These are phyloP conservation scores for Gentiana dahurica DNA, from an alignment of 257 asterid genomes.

Conservation along the genomic window DNA sequence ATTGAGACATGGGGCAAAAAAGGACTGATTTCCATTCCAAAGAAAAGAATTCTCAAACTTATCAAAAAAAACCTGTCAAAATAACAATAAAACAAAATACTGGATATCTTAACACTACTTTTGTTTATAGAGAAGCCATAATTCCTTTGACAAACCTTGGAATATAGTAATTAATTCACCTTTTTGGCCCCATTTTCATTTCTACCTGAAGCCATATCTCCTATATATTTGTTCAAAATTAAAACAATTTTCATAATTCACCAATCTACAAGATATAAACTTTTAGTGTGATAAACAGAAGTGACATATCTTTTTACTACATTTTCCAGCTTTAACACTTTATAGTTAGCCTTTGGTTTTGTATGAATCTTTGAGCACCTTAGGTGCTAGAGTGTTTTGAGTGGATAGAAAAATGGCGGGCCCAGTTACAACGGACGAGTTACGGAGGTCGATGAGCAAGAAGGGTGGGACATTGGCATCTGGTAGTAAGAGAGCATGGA, in stretches of 20 bases:
- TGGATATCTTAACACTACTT: background rate
- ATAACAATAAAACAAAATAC: background rate
- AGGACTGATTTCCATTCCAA: too few species aligned
- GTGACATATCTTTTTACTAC: background rate
- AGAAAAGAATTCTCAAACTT: too few species aligned
- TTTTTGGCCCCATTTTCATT: conserved; percentile 1
- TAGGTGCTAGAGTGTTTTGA: conserved; percentile 13
- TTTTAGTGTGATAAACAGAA: too few species aligned
- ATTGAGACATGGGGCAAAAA: too few species aligned
- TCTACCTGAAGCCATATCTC: background rate
- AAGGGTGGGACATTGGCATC: conserved; percentile 39
- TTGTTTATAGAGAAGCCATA: background rate
- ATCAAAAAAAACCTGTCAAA: too few species aligned
- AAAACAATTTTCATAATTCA: background rate
- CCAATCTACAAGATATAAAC: background rate
- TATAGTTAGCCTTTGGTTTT: background rate
- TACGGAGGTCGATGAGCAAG: conserved; percentile 21
- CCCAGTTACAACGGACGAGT: conserved; percentile 44
- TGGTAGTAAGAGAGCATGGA: conserved; percentile 51
- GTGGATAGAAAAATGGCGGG: conserved; percentile 28
- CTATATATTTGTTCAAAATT: conserved; percentile 1
- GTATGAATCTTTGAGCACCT: conserved; percentile 5
- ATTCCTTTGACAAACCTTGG: conserved; percentile 1
- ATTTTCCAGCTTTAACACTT: background rate
- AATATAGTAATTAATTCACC: conserved; percentile 5